Evolutionary conservation across 2,329 filamentous ascomycete genomes (phyloP).

Genomic region (Pezicula radicicola): DNA sequence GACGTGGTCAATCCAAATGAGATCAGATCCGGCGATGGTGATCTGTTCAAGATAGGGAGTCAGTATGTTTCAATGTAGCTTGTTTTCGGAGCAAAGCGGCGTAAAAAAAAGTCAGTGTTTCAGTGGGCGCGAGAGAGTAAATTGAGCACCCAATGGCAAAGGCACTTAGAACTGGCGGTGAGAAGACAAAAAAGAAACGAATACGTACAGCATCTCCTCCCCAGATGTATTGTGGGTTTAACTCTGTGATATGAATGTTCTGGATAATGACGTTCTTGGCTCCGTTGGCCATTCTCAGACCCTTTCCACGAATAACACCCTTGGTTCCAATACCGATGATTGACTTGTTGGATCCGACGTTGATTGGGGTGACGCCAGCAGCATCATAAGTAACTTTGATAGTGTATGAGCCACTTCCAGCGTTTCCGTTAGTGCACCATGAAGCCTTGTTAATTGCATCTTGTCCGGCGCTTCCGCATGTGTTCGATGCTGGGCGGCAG

Average conservation of each 20-base stretch:
- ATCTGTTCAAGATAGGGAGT: constrained; percentile 9
- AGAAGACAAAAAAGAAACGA: no score
- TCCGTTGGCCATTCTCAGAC: constrained; percentile 23
- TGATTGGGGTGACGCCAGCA: constrained; percentile 21
- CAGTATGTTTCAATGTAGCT: no score
- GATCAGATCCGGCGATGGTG: constrained; percentile 28
- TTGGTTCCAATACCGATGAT: constrained; percentile 23
- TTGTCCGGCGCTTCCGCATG: constrained; percentile 41
- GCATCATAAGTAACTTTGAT: constrained; percentile 18
- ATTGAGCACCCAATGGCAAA: no score
- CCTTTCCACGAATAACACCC: constrained; percentile 26
- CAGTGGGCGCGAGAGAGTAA: no score
- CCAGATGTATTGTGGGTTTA: constrained; percentile 36
- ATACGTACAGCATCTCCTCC: constrained; percentile 29
- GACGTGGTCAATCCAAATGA: constrained; percentile 35
- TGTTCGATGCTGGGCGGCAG: constrained; percentile 51
- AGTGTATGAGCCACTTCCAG: constrained; percentile 2
- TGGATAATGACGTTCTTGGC: constrained; percentile 24
- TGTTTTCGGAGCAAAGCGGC: no score
- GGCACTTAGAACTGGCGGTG: no score
- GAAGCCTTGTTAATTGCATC: constrained; percentile 52
- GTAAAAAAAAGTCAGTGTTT: no score
- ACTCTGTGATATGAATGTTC: constrained; percentile 25
- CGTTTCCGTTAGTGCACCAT: constrained; percentile 34
- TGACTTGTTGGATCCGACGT: constrained; percentile 23